These are phyloP conservation scores for Aspergillus olivimuriae DNA, from an alignment of 495 filamentous ascomycete species.

Conservation along the genomic window DNA sequence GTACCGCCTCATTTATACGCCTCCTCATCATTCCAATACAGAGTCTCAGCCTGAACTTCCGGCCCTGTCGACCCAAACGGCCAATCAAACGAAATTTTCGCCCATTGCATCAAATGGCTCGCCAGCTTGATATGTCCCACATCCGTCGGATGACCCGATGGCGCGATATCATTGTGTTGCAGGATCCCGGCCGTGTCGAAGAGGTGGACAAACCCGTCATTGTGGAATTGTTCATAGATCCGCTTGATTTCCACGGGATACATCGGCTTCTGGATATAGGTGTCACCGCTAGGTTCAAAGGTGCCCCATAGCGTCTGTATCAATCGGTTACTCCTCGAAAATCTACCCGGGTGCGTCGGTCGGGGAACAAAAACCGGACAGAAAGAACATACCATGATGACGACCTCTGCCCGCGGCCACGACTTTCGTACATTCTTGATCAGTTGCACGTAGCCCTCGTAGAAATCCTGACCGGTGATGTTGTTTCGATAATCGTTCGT, in stretches of 20 bases:
- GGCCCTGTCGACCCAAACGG: constrained; percentile 50
- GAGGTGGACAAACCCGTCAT: constrained; percentile 55
- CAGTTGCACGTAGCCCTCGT: constrained; percentile 51
- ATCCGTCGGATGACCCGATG: constrained; percentile 58
- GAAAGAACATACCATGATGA: constrained; percentile 48
- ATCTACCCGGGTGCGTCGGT: no score
- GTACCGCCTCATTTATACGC: no score
- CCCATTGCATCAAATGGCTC: constrained; percentile 57
- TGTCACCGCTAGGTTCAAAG: constrained; percentile 48
- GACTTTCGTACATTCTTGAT: constrained; percentile 54
- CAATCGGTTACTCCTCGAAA: no score
- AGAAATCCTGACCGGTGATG: constrained; percentile 46
- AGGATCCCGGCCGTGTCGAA: constrained; percentile 63
- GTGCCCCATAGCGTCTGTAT: constrained; percentile 60
- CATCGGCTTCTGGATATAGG: constrained; percentile 41
- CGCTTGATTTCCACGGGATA: constrained; percentile 48
- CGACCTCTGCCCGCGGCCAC: constrained; percentile 56
- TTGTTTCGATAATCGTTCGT: constrained; percentile 67
- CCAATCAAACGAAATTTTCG: constrained; percentile 51
- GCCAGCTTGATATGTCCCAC: constrained; percentile 63
- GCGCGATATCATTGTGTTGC: constrained; percentile 64
- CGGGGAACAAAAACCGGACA: no score
- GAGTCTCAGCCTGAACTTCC: constrained; percentile 58
- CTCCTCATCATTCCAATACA: constrained; percentile 55
- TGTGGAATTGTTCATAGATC: constrained; percentile 52